Evolutionary conservation across 2,329 filamentous ascomycete genomes (phyloP).

Genomic region (Scedosporium minutisporum): DNA sequence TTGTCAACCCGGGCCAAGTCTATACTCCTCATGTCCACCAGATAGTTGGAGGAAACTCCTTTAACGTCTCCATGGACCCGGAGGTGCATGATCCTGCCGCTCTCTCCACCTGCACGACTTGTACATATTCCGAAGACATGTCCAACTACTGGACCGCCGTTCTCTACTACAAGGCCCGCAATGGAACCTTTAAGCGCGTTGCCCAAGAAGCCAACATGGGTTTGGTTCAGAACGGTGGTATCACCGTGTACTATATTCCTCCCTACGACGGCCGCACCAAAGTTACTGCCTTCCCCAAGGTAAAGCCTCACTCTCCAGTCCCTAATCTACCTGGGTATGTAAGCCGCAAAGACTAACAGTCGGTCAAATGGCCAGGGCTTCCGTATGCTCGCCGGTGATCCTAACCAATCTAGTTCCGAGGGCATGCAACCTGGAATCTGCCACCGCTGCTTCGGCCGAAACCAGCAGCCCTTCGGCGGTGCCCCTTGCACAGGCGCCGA

Average conservation of each 20-base stretch:
- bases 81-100: conserved; percentile 19
- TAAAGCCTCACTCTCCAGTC: conserved; percentile 20
- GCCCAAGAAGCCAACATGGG: conserved; percentile 28
- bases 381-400: conserved; percentile 36
- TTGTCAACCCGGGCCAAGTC: conserved; percentile 33
- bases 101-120: conserved; percentile 33
- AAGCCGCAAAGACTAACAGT: conserved; percentile 20
- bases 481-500: conserved; percentile 19
- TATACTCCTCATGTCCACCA: conserved; percentile 49
- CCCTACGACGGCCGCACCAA: neutral
- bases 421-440: conserved; percentile 28
- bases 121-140: conserved; percentile 19
- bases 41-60: conserved; percentile 43
- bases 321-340: conserved; percentile 4
- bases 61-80: conserved; percentile 32
- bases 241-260: conserved; percentile 24
- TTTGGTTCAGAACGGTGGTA: conserved; percentile 26
- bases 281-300: neutral
- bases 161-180: conserved; percentile 28
- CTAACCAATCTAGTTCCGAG: conserved; percentile 21
- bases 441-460: conserved; percentile 23
- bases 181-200: conserved; percentile 29
- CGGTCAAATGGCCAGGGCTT: conserved; percentile 37
- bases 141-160: conserved; percentile 23
- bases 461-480: conserved; percentile 25